Evolutionary conservation across 2,329 filamentous ascomycete species (phyloP).

Genomic region (Stylonectria norvegica): DNA sequence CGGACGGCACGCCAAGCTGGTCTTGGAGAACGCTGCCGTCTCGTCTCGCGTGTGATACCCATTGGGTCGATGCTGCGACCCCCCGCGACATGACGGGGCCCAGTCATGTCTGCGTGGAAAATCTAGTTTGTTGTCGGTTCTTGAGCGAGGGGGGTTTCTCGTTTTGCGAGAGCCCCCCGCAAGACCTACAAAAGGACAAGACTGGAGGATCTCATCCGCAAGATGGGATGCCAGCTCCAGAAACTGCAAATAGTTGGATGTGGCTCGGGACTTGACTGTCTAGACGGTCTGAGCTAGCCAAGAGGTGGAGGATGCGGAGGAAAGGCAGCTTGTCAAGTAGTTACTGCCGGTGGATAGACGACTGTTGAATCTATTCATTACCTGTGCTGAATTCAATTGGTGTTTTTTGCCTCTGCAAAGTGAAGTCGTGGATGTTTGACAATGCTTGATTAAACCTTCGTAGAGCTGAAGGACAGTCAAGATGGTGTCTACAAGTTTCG

Average conservation of each 20-base stretch:
- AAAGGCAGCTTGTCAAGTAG: constrained; percentile 23
- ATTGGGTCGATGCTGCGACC: constrained; percentile 55
- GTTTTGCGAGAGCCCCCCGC: constrained; percentile 13
- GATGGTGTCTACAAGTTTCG: too few relatives aligned
- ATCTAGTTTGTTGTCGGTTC: constrained; percentile 28
- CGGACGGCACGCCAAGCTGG: constrained; percentile 43
- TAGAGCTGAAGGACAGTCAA: too few relatives aligned
- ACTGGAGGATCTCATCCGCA: constrained; percentile 22
- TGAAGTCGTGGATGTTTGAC: too few relatives aligned
- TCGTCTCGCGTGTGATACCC: constrained; percentile 31
- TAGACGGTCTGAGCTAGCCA: constrained; percentile 33
- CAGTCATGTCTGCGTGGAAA: constrained; percentile 28
- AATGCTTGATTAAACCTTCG: too few relatives aligned
- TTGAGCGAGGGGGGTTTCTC: constrained; percentile 28
- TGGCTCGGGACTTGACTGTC: constrained; percentile 29
- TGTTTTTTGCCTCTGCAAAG: constrained; percentile 1
- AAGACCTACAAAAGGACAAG: constrained; percentile 16
- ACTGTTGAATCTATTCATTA: constrained; percentile 51
- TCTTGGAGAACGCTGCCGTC: constrained; percentile 33
- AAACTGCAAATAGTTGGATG: constrained; percentile 25
- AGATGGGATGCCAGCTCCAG: constrained; percentile 26
- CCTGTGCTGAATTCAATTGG: constrained; percentile 1
- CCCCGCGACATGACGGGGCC: constrained; percentile 29
- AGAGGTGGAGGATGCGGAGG: constrained; percentile 23
- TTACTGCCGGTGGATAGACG: constrained; percentile 41